Evolutionary conservation across 2,329 filamentous ascomycete genomes (phyloP).

Genomic region (Penicillium sp.): DNA sequence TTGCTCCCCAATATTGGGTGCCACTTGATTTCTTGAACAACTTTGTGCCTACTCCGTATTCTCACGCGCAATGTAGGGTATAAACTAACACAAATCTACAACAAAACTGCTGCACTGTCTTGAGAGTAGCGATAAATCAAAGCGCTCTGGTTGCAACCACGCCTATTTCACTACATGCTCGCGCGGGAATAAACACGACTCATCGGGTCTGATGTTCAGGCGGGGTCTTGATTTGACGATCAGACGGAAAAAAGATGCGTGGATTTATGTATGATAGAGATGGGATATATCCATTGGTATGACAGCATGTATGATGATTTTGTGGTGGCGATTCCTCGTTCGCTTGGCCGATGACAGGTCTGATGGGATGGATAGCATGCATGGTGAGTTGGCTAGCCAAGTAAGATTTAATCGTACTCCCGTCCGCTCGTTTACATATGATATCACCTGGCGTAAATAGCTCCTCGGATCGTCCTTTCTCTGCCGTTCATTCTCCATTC

Average conservation of each 20-base stretch:
- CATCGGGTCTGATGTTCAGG: not conserved
- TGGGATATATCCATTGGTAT: conserved; percentile 8
- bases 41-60: not conserved
- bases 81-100: not conserved
- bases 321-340: not conserved
- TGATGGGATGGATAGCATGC: not conserved
- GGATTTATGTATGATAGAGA: not conserved
- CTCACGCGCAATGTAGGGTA: not conserved
- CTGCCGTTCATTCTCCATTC: not conserved
- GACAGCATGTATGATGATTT: not conserved
- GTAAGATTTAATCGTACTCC: not conserved
- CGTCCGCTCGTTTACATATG: not conserved
- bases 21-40: not conserved
- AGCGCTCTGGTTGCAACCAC: not conserved
- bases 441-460: not conserved
- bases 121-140: not conserved
- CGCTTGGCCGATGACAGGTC: not conserved
- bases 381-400: not conserved
- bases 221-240: not conserved
- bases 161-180: not conserved
- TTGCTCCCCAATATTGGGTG: too few species aligned
- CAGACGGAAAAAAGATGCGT: not conserved
- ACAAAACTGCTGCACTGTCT: not conserved
- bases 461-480: not conserved
- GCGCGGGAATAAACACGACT: not conserved